A percentile compares a stretch with the other conserved stretches of the same genome.
Conservation (phyloP, 306 rosid genomes). For the Purshia tridentata region DNA sequence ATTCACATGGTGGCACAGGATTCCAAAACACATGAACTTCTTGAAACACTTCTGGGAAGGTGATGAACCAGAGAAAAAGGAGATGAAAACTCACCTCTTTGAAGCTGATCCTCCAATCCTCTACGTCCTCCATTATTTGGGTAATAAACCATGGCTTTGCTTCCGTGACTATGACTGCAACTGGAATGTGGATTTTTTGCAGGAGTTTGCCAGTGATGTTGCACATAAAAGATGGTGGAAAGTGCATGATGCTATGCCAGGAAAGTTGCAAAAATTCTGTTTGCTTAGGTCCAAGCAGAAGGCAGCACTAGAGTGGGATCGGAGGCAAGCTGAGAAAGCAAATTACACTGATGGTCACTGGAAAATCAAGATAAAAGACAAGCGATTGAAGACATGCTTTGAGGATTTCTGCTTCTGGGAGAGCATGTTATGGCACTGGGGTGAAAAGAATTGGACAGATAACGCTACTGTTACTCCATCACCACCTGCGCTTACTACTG, state of each 20-base stretch:
- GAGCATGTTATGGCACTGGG: slow-evolving; percentile 86
- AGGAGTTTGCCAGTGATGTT: slow-evolving; percentile 72
- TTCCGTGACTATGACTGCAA: slow-evolving; percentile 92
- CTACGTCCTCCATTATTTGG: slow-evolving; percentile 81
- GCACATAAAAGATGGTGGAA: slow-evolving; percentile 90
- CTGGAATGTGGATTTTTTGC: slow-evolving; percentile 74
- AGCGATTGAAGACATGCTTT: slow-evolving; percentile 56
- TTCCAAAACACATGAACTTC: slow-evolving; percentile 87
- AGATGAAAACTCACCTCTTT: slow-evolving; percentile 64
- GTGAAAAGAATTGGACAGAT: slow-evolving; percentile 76
- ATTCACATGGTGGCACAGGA: slow-evolving; percentile 92
- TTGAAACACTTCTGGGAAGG: slow-evolving; percentile 94
- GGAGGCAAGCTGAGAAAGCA: slow-evolving; percentile 72
- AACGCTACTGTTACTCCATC: slow-evolving; percentile 46
- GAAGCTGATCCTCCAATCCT: slow-evolving; percentile 76
- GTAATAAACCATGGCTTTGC: slow-evolving; percentile 82
- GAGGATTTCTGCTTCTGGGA: slow-evolving; percentile 88
- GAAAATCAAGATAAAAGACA: slow-evolving; percentile 69
- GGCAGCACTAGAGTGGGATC: slow-evolving; percentile 83
- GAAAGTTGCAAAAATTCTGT: slow-evolving; percentile 66
- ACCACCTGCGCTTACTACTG: slow-evolving; percentile 33
- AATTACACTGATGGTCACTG: slow-evolving; percentile 81
- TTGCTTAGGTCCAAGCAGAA: slow-evolving; percentile 78
- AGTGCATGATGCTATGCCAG: slow-evolving; percentile 82
- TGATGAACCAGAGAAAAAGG: slow-evolving; percentile 62